A percentile compares a stretch with the other conserved stretches of the same genome.
Conservation (phyloP, 305 asterid species). For the Fraxinus albicans region DNA sequence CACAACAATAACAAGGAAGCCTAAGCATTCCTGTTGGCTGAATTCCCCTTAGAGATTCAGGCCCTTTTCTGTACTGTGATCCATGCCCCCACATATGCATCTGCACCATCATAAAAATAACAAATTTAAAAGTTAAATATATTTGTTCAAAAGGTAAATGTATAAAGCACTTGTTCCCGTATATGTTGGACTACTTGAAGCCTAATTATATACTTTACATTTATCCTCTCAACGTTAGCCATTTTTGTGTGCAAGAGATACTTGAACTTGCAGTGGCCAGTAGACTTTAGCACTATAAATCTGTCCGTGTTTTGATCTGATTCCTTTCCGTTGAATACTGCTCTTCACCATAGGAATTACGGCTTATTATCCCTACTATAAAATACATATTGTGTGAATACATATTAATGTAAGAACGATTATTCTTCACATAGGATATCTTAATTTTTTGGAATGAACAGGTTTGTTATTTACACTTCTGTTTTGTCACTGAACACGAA, state of each 20-base stretch:
- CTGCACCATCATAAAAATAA: constrained; percentile 31
- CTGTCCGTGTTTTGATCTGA: background rate
- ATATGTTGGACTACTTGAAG: background rate
- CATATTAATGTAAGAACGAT: background rate
- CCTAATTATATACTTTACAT: background rate
- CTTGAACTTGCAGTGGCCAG: background rate
- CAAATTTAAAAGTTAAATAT: background rate
- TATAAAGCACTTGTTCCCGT: background rate
- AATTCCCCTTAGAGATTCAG: constrained; percentile 71
- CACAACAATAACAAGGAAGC: constrained; percentile 86
- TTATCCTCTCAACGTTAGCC: background rate
- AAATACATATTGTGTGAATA: background rate
- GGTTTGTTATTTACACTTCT: background rate
- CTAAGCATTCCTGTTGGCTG: constrained; percentile 92
- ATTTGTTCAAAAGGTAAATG: background rate
- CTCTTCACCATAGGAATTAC: background rate
- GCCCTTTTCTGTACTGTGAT: constrained; percentile 78
- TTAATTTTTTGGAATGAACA: background rate
- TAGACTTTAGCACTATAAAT: background rate
- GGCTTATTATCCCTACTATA: background rate
- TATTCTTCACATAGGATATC: background rate
- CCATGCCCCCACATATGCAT: constrained; percentile 99
- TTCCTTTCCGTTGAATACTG: background rate
- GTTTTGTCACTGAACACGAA: background rate
- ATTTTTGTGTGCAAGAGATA: background rate